Conservation (phyloP, 2,329 filamentous ascomycete genomes). For the Aspergillus jensenii region DNA sequence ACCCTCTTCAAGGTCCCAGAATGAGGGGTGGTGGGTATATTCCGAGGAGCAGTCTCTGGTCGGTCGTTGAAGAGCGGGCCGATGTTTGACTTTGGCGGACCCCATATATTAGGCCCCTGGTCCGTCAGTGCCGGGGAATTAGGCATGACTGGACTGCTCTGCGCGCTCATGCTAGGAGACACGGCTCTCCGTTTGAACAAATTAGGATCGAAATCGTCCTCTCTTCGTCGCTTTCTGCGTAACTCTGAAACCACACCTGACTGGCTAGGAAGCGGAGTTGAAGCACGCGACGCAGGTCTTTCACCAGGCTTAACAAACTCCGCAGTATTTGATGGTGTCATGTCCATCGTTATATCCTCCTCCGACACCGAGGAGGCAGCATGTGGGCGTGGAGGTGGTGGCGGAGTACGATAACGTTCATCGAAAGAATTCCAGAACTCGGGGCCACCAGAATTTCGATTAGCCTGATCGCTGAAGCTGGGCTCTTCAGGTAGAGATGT, state of each 20-base stretch:
- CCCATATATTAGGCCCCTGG: conserved; percentile 60
- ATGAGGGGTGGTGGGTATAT: conserved; percentile 53
- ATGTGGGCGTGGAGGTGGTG: conserved; percentile 60
- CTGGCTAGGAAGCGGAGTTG: conserved; percentile 41
- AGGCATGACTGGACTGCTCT: conserved; percentile 79
- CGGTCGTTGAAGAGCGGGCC: conserved; percentile 52
- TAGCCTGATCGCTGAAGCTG: conserved; percentile 73
- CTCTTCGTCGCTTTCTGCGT: conserved; percentile 76
- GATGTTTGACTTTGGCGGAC: conserved; percentile 62
- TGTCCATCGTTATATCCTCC: conserved; percentile 41
- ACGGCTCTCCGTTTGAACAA: conserved; percentile 91
- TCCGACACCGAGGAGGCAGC: conserved; percentile 50
- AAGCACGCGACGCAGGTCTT: conserved; percentile 38
- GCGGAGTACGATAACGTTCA: conserved; percentile 65
- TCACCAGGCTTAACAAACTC: conserved; percentile 35
- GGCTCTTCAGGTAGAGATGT: conserved; percentile 56
- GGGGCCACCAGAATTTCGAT: conserved; percentile 69
- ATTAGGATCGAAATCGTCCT: conserved; percentile 85
- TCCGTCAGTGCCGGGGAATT: conserved; percentile 80
- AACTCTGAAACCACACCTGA: conserved; percentile 68
- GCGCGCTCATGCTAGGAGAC: conserved; percentile 84
- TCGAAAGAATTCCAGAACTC: conserved; percentile 81
- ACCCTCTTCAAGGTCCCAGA: conserved; percentile 56
- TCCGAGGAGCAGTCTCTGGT: conserved; percentile 51
- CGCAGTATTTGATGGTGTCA: conserved; percentile 31